These are phyloP conservation scores for Dothidotthia symphoricarpi DNA, from an alignment of 2,329 filamentous ascomycete genomes.

Conservation along the genomic window DNA sequence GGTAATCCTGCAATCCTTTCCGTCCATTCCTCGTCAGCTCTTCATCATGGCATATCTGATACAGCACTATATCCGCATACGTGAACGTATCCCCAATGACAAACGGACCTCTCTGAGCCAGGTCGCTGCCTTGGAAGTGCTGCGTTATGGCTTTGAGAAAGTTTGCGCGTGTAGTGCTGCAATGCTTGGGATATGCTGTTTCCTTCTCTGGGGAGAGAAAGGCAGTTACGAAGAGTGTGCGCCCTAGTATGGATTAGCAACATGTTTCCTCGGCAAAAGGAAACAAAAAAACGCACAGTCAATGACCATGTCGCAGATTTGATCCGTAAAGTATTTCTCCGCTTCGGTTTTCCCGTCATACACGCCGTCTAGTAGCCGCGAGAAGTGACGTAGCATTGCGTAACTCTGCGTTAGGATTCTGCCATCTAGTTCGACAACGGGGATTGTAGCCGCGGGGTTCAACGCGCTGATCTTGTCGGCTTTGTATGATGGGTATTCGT, in stretches of 20 bases:
- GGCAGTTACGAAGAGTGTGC: constrained; percentile 29
- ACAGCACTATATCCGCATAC: constrained; percentile 15
- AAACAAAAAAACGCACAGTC: constrained; percentile 16
- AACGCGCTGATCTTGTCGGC: constrained; percentile 19
- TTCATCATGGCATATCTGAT: constrained; percentile 29
- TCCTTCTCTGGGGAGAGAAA: constrained; percentile 28
- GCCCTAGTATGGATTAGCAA: constrained; percentile 13
- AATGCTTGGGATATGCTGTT: constrained; percentile 26
- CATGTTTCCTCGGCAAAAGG: background rate
- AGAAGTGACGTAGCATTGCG: constrained; percentile 33
- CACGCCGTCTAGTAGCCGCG: constrained; percentile 17
- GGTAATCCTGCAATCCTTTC: background rate
- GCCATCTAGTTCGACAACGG: constrained; percentile 28
- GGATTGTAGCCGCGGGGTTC: constrained; percentile 26
- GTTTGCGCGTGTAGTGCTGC: constrained; percentile 13
- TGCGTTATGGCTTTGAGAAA: constrained; percentile 12
- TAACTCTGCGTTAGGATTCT: constrained; percentile 36
- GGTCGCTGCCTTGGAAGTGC: background rate
- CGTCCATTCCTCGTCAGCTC: constrained; percentile 23
- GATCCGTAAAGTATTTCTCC: constrained; percentile 35
- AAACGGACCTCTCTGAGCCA: constrained; percentile 20
- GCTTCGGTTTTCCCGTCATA: constrained; percentile 33
- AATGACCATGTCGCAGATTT: constrained; percentile 31
- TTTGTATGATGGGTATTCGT: constrained; percentile 31
- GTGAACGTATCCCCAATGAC: constrained; percentile 27